Conservation (phyloP, 768 basidiomycete species). For the Pisolithus albus region DNA sequence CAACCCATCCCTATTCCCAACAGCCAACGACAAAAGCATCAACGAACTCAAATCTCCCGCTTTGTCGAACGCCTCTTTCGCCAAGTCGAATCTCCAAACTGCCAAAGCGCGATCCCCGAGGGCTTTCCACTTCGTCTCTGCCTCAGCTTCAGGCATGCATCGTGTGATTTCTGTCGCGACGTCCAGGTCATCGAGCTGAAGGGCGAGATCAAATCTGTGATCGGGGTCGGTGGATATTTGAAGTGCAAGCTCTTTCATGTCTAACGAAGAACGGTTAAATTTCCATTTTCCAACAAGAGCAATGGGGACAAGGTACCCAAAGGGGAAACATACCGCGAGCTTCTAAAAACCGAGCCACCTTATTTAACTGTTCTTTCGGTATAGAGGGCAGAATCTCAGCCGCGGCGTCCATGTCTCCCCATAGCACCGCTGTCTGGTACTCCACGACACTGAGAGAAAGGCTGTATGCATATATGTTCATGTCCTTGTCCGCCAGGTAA, state of each 20-base stretch:
- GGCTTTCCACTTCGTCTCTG: constrained; percentile 71
- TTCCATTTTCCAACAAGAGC: background rate
- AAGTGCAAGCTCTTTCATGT: constrained; percentile 90
- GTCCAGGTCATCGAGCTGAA: constrained; percentile 89
- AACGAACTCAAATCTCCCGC: constrained; percentile 86
- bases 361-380: constrained; percentile 88
- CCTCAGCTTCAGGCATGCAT: constrained; percentile 8
- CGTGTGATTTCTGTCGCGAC: constrained; percentile 75
- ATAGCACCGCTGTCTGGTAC: constrained; percentile 91
- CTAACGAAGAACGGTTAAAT: constrained; percentile 31
- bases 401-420: constrained; percentile 82
- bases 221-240: constrained; percentile 86
- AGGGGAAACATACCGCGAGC: constrained; percentile 53
- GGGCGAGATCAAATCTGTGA: constrained; percentile 92
- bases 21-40: constrained; percentile 74
- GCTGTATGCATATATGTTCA: constrained; percentile 76
- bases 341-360: constrained; percentile 92
- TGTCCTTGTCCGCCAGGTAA: constrained; percentile 91
- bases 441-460: constrained; percentile 87
- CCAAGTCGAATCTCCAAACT: constrained; percentile 92
- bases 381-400: constrained; percentile 74
- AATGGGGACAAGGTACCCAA: background rate
- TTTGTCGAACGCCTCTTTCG: constrained; percentile 80
- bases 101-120: constrained; percentile 89
- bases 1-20: constrained; percentile 46